Evolutionary conservation across 129 eudicot species (phyloP), one percentile per base, ranked within the genome.

Genomic region (Chrysanthemum seticuspe): DNA sequence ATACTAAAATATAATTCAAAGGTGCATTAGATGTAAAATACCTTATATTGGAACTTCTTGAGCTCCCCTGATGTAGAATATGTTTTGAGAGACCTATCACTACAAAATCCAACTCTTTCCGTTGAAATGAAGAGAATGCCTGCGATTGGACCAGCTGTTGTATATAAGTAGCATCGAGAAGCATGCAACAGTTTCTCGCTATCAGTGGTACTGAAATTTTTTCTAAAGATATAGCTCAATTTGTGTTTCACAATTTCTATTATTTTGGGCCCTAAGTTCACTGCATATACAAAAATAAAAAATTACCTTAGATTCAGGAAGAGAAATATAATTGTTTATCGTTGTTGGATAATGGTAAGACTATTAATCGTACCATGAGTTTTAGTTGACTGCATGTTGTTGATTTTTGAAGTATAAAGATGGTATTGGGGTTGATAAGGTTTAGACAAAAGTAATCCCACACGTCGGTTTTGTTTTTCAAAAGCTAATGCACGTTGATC

Each of bases 71-170:
- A 13, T 52, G 79, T 29, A 53, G 86, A 68, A 63, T 68, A 74
- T 15, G 78, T 57, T 70, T 78, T 65, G 34, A 82, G 51, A 23
- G 80, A 52, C 51, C 59, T 74, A 19, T 69, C 67, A 51, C 78
- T 82, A 54, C 74, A 74, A 27, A 78, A 82, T 64, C 77, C 78
- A 15, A 74, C 74, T 57, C 60, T 74, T 48, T 78, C 73, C 0
- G 69, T 82, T 19, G 83, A 68, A 51, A 82, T 64, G 13, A 78
- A 82, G 15, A 82, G 77, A 18, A 78, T 55, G 56, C 83, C 83
- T 62, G 67, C 54, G 40, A 82, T 73, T 4, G 83, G 51, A 58
- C 82, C 76, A 3, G 70, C 75, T 19, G 82, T 82, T 29, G 79
- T 82, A 50, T 76, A 77, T 63, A 82, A 18, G 61, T 71, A 63